phyloP scores from a whole-genome alignment of 257 asterid genomes.

The Euphrasia confusa region DNA sequence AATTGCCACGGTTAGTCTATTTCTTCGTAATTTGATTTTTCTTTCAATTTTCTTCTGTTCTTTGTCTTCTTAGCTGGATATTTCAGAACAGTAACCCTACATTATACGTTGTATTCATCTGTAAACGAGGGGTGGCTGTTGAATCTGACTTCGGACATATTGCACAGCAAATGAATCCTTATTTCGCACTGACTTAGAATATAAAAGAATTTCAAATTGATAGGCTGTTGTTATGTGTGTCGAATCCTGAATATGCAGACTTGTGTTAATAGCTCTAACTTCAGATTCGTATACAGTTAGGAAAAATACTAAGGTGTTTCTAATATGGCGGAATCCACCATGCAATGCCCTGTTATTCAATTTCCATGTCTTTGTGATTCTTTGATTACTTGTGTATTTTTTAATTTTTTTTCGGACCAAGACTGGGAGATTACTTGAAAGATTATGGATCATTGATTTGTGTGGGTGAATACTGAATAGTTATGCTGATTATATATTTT shows the following conservation, averaged over 20 bases:
- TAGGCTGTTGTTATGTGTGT: neutral
- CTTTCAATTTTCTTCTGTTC: neutral
- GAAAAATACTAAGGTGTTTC: too few species aligned
- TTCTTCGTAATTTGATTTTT: neutral
- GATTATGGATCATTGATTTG: neutral
- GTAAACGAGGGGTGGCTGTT: neutral
- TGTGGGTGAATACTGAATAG: conserved; percentile 1
- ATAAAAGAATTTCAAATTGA: neutral
- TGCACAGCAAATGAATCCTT: conserved; percentile 6
- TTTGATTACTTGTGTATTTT: neutral
- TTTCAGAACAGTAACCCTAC: conserved; percentile 13
- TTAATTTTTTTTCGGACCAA: too few species aligned
- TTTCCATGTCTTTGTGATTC: conserved; percentile 7
- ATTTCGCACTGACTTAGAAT: neutral
- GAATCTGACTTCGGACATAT: neutral
- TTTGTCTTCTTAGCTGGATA: conserved; percentile 5
- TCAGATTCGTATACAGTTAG: too few species aligned
- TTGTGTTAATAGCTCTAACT: neutral
- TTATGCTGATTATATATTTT: neutral
- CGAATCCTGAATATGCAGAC: neutral
- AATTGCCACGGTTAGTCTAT: conserved; percentile 51
- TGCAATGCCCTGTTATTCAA: neutral
- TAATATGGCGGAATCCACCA: neutral
- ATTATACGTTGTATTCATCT: neutral
- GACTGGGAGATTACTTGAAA: too few species aligned